Base-by-base conservation (phyloP, 352 stramenopile genomes). In the Thalassiosira exigua region DNA sequence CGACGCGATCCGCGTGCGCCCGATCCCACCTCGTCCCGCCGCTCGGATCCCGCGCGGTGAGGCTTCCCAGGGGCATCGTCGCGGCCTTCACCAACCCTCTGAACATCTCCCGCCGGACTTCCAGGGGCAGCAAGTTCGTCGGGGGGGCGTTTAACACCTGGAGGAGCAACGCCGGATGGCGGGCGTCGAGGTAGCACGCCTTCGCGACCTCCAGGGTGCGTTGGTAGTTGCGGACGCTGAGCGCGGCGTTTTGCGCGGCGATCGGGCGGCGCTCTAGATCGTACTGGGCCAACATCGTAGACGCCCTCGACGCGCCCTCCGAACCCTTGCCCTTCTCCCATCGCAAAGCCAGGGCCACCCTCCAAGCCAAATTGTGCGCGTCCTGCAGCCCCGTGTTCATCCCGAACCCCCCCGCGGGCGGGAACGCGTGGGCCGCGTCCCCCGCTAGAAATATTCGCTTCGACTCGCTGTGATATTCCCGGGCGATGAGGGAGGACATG, bases 331-430 rank as follows among this genome's bases (percentile, higher is more conserved):
- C 57, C 39, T 60, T 62, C 39, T 81, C 62, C 12, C 56, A 27
- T 11, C 62, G 82, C 3, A 96, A 83, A 5, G 86, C 51, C 21
- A 94, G 72, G 4, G 93, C 91, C 7, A 98, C 79, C 69, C 96
- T 95, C 96, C 96, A 98, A 4, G 92, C 95, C n/a, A 98, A 73
- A 59, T 97, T 97, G 77, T 97, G 93, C 0, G 87, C 91, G 78
- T 98, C 96, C 71, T 95, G 90, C 22, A 93, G 56, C 9, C 96
- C 96, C 0, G 95, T 98, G 85, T 98, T 98, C 95, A 98, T 98
- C 36, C 96, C 96, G 70, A 98, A 96, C 4, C 96, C 96, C 59
- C 96, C 96, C 3, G 96, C 96, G 0, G 96, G 96, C 14, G 96
- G 95, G 76, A 98, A 98, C 26, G 97, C 95, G 75, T 98, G 96